These are phyloP conservation scores for Aspergillus fischeri DNA, from an alignment of 2,329 filamentous ascomycete genomes.

Conservation along the genomic window DNA sequence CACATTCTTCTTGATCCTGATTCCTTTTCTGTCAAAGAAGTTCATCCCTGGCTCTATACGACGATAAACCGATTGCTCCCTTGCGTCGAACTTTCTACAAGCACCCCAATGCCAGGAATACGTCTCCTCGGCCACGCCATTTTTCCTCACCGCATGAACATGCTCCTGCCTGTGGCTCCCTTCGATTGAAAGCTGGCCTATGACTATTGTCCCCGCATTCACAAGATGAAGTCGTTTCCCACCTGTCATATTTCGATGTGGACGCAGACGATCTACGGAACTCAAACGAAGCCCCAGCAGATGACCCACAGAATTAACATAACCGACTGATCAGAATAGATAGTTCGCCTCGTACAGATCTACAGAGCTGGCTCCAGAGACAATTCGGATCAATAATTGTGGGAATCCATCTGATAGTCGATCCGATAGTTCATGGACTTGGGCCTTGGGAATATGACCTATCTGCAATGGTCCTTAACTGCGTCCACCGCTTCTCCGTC, in stretches of 20 bases:
- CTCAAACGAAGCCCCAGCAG: conserved; percentile 3
- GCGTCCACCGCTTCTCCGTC: background rate
- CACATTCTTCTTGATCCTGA: background rate
- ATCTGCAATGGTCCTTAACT: background rate
- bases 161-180: background rate
- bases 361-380: background rate
- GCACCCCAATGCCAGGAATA: background rate
- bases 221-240: conserved; percentile 7
- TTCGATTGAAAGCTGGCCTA: background rate
- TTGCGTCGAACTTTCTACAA: conserved; percentile 10
- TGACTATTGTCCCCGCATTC: background rate
- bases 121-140: background rate
- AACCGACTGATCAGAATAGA: background rate
- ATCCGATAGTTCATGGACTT: background rate
- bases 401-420: background rate
- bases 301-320: conserved; percentile 3
- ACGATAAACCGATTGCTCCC: conserved; percentile 7
- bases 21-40: conserved; percentile 5
- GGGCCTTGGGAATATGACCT: background rate
- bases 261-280: conserved; percentile 1
- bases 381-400: background rate
- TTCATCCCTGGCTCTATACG: conserved; percentile 8
- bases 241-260: conserved; percentile 13
- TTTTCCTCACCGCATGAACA: conserved; percentile 5
- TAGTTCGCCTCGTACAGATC: background rate